Conservation (phyloP, 805 yeast genomes). For the Zygosaccharomyces rouxii region DNA sequence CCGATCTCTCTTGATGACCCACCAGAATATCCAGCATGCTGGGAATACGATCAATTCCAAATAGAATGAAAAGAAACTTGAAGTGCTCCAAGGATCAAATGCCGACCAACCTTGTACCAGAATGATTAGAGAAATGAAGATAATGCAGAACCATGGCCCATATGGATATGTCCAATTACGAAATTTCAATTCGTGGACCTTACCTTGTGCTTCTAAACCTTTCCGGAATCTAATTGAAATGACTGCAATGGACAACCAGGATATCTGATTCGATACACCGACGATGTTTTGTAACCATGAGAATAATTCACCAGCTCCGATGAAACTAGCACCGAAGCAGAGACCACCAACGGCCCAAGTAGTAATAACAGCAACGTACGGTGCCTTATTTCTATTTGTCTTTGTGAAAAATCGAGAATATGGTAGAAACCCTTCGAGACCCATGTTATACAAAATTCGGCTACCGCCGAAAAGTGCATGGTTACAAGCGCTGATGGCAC, state of each 20-base stretch:
- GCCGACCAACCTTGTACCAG: slow-evolving; percentile 53
- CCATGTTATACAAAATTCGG: slow-evolving; percentile 46
- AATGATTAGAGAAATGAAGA: slow-evolving; percentile 42
- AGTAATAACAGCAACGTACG: slow-evolving; percentile 45
- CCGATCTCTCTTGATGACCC: slow-evolving; percentile 39
- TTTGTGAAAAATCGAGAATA: slow-evolving; percentile 35
- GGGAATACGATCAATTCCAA: slow-evolving; percentile 48
- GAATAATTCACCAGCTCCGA: slow-evolving; percentile 52
- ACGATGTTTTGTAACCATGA: slow-evolving; percentile 49
- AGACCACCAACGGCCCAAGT: slow-evolving; percentile 55
- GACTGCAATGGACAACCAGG: slow-evolving; percentile 48
- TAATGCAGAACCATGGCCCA: slow-evolving; percentile 46
- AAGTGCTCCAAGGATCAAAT: slow-evolving; percentile 43
- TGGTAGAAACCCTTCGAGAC: slow-evolving; percentile 45
- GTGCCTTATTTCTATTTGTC: slow-evolving; percentile 42
- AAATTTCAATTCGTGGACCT: slow-evolving; percentile 39
- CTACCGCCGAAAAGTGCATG: slow-evolving; percentile 51
- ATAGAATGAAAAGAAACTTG: slow-evolving; percentile 43
- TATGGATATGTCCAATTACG: slow-evolving; percentile 50
- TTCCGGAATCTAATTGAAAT: slow-evolving; percentile 48
- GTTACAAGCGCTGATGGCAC: slow-evolving; percentile 53
- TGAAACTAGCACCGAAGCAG: slow-evolving; percentile 56
- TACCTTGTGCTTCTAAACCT: slow-evolving; percentile 43
- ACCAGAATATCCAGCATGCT: slow-evolving; percentile 40
- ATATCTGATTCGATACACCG: slow-evolving; percentile 49